Base-by-base conservation (phyloP, 108 stramenopile genomes). In the Nitzschia inconspicua region DNA sequence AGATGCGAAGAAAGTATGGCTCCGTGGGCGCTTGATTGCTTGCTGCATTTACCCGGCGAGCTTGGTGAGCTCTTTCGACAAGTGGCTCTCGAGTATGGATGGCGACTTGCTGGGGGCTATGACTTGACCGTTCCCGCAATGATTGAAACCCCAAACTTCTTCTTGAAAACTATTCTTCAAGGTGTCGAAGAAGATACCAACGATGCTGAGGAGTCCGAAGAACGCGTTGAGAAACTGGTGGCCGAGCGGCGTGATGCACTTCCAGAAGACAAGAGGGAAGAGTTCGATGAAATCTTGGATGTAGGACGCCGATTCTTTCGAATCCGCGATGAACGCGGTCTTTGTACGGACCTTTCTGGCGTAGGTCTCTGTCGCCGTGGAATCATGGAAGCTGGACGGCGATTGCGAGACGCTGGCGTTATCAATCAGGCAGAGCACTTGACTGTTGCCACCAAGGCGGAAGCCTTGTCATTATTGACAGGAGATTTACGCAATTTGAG, bases 301-400 rank as follows among this genome's bases (percentile, higher is more conserved):
- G 16, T 55, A 11, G 64, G 64, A 16, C 20, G 36, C 22, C 42
- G 55, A 11, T 65, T 57, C 55, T 65, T 65, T 26, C 64, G 64
- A n/a, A 44, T 65, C 30, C n/a, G 64, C 27, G 64, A 65, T 28
- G 64, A 65, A 29, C 64, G 64, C 18, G 64, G 64, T 14, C 64
- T 65, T 31, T 54, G 52, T 18, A 65, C 55, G 9, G 64, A 65
- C 43, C 64, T 65, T 10, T 27, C 47, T 0, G 64, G 64, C 8
- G 37, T 65, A 9, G 64, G 54, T 4, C 27, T 65, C 14, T 65
- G 64, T 27, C 64, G 64, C 19, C 53, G 64, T 41, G 64, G 64
- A 13, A 65, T 65, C 19, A 0, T 65, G 11, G 64, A 65, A 32
- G 64, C 55, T 11, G 64, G 64, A 0, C 24, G 64, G 6, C 64